Percentiles rank a stretch among this genome's conserved stretches.
phyloP scores from a whole-genome alignment of 768 basidiomycete species.

The Tulasnella sp. region DNA sequence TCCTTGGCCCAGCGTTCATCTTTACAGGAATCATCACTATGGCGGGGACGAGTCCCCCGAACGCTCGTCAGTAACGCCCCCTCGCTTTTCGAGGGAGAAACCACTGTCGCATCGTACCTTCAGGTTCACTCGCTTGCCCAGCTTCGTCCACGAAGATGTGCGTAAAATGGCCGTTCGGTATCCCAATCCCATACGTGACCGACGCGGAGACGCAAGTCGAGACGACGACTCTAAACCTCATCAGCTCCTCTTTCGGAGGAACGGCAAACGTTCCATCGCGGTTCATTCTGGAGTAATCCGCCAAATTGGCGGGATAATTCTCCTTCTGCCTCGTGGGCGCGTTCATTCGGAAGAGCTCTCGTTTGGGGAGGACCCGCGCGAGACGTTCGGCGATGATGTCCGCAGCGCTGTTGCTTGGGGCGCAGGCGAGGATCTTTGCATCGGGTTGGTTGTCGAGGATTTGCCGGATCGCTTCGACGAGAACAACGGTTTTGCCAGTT shows the following conservation, averaged over 20 bases:
- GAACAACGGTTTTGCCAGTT: conserved; percentile 64
- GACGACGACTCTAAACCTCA: conserved; percentile 51
- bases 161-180: conserved; percentile 52
- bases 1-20: conserved; percentile 35
- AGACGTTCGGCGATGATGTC: conserved; percentile 52
- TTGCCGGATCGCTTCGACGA: conserved; percentile 60
- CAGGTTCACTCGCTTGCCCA: conserved; percentile 60
- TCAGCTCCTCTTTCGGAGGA: conserved; percentile 42
- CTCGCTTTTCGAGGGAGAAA: neutral
- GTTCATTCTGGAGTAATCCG: conserved; percentile 42
- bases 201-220: conserved; percentile 55
- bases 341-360: conserved; percentile 52
- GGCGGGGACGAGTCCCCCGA: neutral
- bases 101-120: conserved; percentile 29
- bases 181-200: conserved; percentile 47
- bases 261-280: conserved; percentile 44
- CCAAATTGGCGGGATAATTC: conserved; percentile 41
- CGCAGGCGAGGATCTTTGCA: conserved; percentile 55
- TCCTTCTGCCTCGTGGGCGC: conserved; percentile 44
- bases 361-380: conserved; percentile 8
- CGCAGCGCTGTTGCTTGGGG: conserved; percentile 64
- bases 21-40: conserved; percentile 44
- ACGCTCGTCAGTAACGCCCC: neutral
- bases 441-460: conserved; percentile 43
- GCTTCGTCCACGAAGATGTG: conserved; percentile 65